Evolutionary conservation across 768 basidiomycete species (phyloP).

Genomic region (Porpolomopsis calyptriformis): DNA sequence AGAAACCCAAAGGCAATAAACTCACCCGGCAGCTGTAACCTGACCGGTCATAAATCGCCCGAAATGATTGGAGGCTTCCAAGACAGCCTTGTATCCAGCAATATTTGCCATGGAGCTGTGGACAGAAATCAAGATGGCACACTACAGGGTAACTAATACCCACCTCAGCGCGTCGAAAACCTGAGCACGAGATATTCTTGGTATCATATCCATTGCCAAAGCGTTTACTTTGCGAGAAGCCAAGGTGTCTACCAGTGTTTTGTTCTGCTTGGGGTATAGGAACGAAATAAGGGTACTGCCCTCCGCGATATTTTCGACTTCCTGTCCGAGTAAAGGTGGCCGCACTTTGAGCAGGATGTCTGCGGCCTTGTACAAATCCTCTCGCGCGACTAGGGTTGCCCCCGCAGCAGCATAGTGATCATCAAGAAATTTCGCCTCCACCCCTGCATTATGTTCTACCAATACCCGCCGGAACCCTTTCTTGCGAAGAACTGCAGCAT

Average conservation of each 20-base stretch:
- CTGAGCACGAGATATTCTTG: conserved; percentile 82
- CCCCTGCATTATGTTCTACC: conserved; percentile 63
- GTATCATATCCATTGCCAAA: conserved; percentile 90
- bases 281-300: conserved; percentile 78
- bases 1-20: conserved; percentile 12
- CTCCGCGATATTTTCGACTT: conserved; percentile 51
- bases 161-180: conserved; percentile 83
- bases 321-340: conserved; percentile 56
- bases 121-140: not conserved
- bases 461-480: conserved; percentile 72
- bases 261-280: conserved; percentile 77
- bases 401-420: conserved; percentile 72
- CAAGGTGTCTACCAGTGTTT: conserved; percentile 57
- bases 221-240: conserved; percentile 57
- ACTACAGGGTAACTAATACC: not conserved
- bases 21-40: conserved; percentile 82
- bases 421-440: conserved; percentile 68
- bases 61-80: conserved; percentile 85
- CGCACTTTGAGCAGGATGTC: conserved; percentile 85
- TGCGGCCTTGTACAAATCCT: conserved; percentile 54
- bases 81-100: conserved; percentile 84
- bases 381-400: conserved; percentile 62
- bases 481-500: conserved; percentile 63
- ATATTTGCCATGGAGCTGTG: conserved; percentile 88
- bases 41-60: conserved; percentile 86